phyloP scores from a whole-genome alignment of 2,329 filamentous ascomycete genomes.

The Microdochium bolleyi region DNA sequence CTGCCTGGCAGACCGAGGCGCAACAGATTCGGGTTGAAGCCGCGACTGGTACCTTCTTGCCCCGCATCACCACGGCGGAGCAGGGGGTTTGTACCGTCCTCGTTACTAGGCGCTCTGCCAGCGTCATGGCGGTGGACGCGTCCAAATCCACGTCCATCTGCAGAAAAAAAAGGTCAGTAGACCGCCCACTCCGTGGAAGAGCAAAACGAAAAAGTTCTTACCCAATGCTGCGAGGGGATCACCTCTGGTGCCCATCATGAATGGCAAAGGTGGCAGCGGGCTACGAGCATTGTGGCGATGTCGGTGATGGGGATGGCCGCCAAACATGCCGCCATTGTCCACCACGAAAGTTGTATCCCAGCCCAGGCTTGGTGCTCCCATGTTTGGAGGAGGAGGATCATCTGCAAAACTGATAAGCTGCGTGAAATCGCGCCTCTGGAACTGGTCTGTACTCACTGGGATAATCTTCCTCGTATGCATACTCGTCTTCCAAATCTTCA shows the following conservation, averaged over 20 bases:
- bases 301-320: constrained; percentile 40
- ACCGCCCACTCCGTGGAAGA: not conserved
- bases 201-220: constrained; percentile 3
- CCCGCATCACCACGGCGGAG: constrained; percentile 54
- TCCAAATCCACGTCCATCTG: constrained; percentile 31
- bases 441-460: constrained; percentile 35
- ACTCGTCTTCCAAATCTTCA: constrained; percentile 59
- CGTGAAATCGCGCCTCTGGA: not conserved
- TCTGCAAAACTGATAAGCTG: constrained; percentile 16
- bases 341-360: constrained; percentile 51
- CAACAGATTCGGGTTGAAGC: constrained; percentile 40
- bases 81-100: constrained; percentile 83
- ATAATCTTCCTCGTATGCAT: constrained; percentile 52
- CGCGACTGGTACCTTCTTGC: constrained; percentile 39
- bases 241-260: constrained; percentile 19
- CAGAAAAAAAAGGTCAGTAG: constrained; percentile 1
- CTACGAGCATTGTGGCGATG: constrained; percentile 47
- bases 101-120: constrained; percentile 45
- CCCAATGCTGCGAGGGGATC: constrained; percentile 17
- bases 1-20: constrained; percentile 40
- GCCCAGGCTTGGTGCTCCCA: constrained; percentile 37
- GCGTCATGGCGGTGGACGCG: constrained; percentile 44
- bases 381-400: constrained; percentile 32
- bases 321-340: constrained; percentile 27
- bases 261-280: constrained; percentile 44